Evolutionary conservation across 2,329 filamentous ascomycete species (phyloP).

Genomic region (Ophiostoma himal-ulmi): DNA sequence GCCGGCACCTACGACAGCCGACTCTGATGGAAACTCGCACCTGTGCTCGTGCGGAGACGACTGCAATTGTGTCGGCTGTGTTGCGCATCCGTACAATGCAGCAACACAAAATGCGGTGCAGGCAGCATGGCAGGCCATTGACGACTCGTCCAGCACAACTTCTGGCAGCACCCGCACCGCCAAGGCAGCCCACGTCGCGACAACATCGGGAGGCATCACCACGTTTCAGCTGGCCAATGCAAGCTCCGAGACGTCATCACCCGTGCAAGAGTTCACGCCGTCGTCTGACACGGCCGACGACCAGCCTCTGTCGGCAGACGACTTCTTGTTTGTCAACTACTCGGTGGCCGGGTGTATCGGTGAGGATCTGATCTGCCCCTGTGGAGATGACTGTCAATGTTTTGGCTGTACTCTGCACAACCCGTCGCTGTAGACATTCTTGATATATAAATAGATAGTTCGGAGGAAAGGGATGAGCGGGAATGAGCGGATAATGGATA

Average conservation of each 20-base stretch:
- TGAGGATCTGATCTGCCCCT: slow-evolving; percentile 43
- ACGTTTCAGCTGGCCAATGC: slow-evolving; percentile 7
- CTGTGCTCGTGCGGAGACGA: slow-evolving; percentile 28
- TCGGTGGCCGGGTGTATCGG: slow-evolving; percentile 27
- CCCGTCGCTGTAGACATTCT: neutral
- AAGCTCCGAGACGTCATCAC: slow-evolving; percentile 15
- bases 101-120: slow-evolving; percentile 26
- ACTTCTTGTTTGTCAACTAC: slow-evolving; percentile 53
- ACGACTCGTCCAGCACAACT: slow-evolving; percentile 16
- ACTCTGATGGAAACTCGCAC: slow-evolving; percentile 20
- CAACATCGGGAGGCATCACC: neutral
- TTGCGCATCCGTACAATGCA: slow-evolving; percentile 28
- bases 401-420: slow-evolving; percentile 65
- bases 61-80: slow-evolving; percentile 29
- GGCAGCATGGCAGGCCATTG: slow-evolving; percentile 25
- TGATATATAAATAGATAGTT: neutral
- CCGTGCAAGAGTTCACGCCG: slow-evolving; percentile 40
- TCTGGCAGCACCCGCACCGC: neutral
- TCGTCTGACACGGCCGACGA: slow-evolving; percentile 49
- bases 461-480: too few relatives aligned
- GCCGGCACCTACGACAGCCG: neutral
- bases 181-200: neutral
- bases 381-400: slow-evolving; percentile 61
- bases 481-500: neutral
- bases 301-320: slow-evolving; percentile 42